Percentiles rank a stretch among this genome's conserved stretches.
Evolutionary conservation across 352 stramenopile genomes (phyloP).

Genomic region (Pythium aphanidermatum): DNA sequence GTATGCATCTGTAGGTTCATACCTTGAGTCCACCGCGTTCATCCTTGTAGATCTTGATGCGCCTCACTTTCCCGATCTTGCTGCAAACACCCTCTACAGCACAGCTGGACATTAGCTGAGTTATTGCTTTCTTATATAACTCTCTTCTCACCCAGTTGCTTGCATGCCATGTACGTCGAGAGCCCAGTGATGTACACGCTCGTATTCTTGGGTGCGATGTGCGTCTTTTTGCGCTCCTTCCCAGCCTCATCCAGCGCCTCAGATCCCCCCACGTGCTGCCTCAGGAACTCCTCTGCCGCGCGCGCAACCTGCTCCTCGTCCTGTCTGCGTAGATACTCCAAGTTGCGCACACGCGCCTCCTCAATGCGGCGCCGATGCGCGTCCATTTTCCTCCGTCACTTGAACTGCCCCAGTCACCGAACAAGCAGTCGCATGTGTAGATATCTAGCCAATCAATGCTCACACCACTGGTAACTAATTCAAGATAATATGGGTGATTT

Average conservation of each 20-base stretch:
- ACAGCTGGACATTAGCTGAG: too few species aligned
- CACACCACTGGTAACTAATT: too few species aligned
- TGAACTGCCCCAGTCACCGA: too few species aligned
- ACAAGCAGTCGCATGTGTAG: too few species aligned
- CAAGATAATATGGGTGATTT: too few species aligned
- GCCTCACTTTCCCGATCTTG: constrained; percentile 75
- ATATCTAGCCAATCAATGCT: too few species aligned
- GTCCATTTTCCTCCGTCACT: constrained; percentile 19
- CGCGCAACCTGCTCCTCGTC: constrained; percentile 37
- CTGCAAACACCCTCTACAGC: constrained; percentile 54
- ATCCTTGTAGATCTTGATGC: constrained; percentile 86
- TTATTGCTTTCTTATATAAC: too few species aligned
- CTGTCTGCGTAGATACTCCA: constrained; percentile 76
- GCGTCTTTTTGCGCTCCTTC: constrained; percentile 13
- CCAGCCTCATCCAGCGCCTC: constrained; percentile 1
- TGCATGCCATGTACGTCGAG: constrained; percentile 75
- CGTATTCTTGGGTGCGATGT: constrained; percentile 35
- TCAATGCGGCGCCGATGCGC: constrained; percentile 35
- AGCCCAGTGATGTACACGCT: constrained; percentile 80
- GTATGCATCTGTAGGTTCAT: too few species aligned
- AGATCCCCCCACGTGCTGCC: constrained; percentile 7
- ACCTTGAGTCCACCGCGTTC: constrained; percentile 71
- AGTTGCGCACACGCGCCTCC: constrained; percentile 56
- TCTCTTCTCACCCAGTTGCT: constrained; percentile 64
- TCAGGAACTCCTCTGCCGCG: constrained; percentile 41